These are phyloP conservation scores for Favolaschia claudopus DNA, from an alignment of 768 basidiomycete genomes.

Conservation along the genomic window DNA sequence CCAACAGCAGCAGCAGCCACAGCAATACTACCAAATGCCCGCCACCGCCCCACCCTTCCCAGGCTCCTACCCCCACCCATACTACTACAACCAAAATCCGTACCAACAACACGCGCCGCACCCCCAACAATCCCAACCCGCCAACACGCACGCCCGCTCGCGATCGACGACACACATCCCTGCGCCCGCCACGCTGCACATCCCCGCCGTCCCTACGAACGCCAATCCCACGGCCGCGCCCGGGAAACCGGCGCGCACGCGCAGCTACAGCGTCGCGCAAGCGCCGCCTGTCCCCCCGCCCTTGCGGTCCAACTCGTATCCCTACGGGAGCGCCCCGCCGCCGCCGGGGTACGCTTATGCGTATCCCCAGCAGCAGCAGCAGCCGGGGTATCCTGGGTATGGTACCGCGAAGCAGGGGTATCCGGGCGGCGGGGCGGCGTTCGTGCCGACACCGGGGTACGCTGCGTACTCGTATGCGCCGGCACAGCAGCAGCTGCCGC, in stretches of 20 bases:
- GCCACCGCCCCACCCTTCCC: not conserved
- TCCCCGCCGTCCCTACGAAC: too few species aligned
- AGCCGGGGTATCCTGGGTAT: not conserved
- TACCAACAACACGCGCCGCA: not conserved
- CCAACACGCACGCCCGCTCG: not conserved
- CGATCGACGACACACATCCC: not conserved
- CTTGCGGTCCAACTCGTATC: not conserved
- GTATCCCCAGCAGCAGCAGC: not conserved
- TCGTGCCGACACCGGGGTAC: not conserved
- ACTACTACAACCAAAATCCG: too few species aligned
- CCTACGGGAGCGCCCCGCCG: not conserved
- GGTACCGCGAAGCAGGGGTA: too few species aligned
- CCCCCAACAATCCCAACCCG: not conserved
- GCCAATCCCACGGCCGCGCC: too few species aligned
- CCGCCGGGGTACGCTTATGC: not conserved
- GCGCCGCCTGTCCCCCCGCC: not conserved
- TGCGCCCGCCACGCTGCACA: not conserved
- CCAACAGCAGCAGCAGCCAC: not conserved
- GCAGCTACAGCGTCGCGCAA: not conserved
- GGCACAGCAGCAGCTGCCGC: not conserved
- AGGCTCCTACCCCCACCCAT: not conserved
- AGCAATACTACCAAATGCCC: not conserved
- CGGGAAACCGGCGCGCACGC: not conserved
- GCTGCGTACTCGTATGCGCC: not conserved
- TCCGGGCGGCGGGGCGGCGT: not conserved